These are phyloP conservation scores for Exobasidium rhododendri DNA, from an alignment of 1,284 basidiomycete species.

Conservation along the genomic window DNA sequence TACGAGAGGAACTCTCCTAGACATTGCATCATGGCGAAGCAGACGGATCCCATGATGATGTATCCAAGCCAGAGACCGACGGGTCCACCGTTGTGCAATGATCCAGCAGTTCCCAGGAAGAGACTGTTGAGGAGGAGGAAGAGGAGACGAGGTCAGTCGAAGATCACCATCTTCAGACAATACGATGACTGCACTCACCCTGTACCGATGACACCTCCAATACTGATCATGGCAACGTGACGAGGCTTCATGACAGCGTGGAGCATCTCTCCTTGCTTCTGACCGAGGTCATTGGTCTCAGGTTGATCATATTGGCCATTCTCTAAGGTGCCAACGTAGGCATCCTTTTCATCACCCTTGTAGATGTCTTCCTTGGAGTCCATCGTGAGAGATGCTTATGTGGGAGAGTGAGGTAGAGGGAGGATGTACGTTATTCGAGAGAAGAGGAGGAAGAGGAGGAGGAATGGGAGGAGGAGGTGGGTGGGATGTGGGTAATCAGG, in stretches of 20 bases:
- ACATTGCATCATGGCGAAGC: conserved; percentile 53
- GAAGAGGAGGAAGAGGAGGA: not conserved
- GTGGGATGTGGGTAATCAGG: too few relatives aligned
- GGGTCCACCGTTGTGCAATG: conserved; percentile 58
- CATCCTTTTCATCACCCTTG: conserved; percentile 1
- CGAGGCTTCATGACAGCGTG: conserved; percentile 34
- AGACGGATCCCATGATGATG: conserved; percentile 43
- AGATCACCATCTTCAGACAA: too few relatives aligned
- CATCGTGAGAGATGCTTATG: not conserved
- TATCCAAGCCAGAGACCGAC: conserved; percentile 56
- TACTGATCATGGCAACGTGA: conserved; percentile 24
- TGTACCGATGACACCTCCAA: conserved; percentile 24
- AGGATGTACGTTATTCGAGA: not conserved
- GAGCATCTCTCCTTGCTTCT: conserved; percentile 37
- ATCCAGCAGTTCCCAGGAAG: conserved; percentile 72
- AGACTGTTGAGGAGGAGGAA: too few relatives aligned
- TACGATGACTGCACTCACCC: too few relatives aligned
- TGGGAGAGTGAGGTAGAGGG: not conserved
- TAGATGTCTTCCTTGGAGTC: conserved; percentile 4
- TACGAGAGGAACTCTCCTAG: conserved; percentile 60
- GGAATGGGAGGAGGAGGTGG: not conserved
- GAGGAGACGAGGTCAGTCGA: conserved; percentile 15
- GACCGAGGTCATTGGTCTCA: conserved; percentile 18
- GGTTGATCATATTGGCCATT: not conserved
- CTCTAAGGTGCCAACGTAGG: conserved; percentile 8